Evolutionary conservation across 176 grass and related monocot genomes (phyloP).

Genomic region (Bothriochloa decipiens): DNA sequence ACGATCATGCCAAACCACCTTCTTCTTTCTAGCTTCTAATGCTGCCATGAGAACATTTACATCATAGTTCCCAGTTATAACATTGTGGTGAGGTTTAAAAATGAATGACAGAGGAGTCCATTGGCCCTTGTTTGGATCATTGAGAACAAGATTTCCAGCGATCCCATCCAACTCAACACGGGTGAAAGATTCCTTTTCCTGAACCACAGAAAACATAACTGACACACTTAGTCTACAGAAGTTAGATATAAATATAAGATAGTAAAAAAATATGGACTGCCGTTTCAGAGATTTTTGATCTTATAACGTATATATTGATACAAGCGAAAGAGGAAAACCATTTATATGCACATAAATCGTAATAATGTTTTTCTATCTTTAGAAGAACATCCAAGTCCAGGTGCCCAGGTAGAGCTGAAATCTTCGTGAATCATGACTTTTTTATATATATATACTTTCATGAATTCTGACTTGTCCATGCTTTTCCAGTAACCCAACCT

Average conservation of each 20-base stretch:
- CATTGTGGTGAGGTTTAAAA: constrained; percentile 86
- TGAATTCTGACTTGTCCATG: background rate
- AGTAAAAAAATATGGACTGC: background rate
- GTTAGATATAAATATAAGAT: constrained; percentile 24
- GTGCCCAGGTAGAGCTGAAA: background rate
- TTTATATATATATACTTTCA: background rate
- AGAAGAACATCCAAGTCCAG: background rate
- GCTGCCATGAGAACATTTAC: constrained; percentile 84
- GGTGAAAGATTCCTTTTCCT: constrained; percentile 80
- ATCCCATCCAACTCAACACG: constrained; percentile 65
- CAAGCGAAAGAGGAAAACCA: background rate
- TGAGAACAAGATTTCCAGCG: constrained; percentile 60
- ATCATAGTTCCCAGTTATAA: constrained; percentile 87
- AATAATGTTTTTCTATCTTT: background rate
- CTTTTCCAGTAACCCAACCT: background rate
- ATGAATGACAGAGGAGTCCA: constrained; percentile 76
- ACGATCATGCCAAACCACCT: constrained; percentile 80
- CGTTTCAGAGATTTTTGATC: background rate
- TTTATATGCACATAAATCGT: background rate
- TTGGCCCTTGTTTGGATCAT: constrained; percentile 58
- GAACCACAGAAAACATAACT: constrained; percentile 39
- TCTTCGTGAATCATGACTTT: background rate
- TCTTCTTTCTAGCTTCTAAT: constrained; percentile 73
- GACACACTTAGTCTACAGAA: constrained; percentile 11
- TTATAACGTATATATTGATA: background rate